Conservation (phyloP, 2,329 filamentous ascomycete genomes). For the Neonectria neomacrospora region DNA sequence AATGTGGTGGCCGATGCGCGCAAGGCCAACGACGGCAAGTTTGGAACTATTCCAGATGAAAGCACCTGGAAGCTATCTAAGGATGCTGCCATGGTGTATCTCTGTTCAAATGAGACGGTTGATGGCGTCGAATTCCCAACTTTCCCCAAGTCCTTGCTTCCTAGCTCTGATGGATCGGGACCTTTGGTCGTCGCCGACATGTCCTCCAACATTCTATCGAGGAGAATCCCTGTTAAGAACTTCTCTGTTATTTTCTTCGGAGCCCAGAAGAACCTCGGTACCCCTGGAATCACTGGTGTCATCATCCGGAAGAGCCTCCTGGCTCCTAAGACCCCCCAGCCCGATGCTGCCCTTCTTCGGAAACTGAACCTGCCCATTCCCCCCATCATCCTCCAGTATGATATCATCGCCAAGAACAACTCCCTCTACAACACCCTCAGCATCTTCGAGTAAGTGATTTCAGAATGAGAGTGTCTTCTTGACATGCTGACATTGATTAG, state of each 20-base stretch:
- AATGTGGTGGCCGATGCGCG: constrained; percentile 77
- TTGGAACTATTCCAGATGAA: constrained; percentile 83
- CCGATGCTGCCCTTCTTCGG: constrained; percentile 75
- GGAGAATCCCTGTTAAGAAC: constrained; percentile 79
- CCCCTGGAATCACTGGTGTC: constrained; percentile 85
- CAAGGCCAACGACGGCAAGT: constrained; percentile 79
- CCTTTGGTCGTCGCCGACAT: constrained; percentile 91
- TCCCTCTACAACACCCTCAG: constrained; percentile 95
- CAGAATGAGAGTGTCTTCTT: not conserved
- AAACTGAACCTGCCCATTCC: constrained; percentile 80
- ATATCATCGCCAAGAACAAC: constrained; percentile 90
- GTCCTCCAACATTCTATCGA: constrained; percentile 91
- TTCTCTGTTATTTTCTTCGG: constrained; percentile 91
- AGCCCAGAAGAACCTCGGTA: constrained; percentile 93
- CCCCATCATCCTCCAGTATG: constrained; percentile 84
- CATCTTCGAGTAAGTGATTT: constrained; percentile 77
- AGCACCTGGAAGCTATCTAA: constrained; percentile 79
- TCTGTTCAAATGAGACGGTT: constrained; percentile 94
- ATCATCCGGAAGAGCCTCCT: constrained; percentile 86
- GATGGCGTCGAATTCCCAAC: constrained; percentile 90
- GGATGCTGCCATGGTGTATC: constrained; percentile 81
- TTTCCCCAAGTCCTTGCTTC: constrained; percentile 73
- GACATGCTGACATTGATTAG: constrained; percentile 52
- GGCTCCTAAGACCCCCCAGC: constrained; percentile 72
- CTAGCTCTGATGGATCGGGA: constrained; percentile 68